These are phyloP conservation scores for Nakaseomyces kungkrabaensis DNA, from an alignment of 1,139 yeast species.

Conservation along the genomic window DNA sequence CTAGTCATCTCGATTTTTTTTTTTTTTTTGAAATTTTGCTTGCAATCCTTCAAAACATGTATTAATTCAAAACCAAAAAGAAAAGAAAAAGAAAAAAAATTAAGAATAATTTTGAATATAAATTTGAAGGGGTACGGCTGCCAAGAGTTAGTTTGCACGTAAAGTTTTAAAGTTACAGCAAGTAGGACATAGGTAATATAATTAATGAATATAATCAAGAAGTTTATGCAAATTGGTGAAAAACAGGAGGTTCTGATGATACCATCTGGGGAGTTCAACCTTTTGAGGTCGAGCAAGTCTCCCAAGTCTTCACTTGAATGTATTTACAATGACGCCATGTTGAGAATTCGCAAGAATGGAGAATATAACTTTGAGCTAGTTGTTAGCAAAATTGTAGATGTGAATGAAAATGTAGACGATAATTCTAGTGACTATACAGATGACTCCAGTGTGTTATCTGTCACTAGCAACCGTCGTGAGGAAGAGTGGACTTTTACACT, in stretches of 20 bases:
- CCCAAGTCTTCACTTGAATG: slow-evolving; percentile 87
- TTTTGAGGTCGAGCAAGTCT: slow-evolving; percentile 64
- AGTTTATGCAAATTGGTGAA: slow-evolving; percentile 51
- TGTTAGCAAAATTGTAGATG: slow-evolving; percentile 55
- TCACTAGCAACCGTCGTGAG: slow-evolving; percentile 37
- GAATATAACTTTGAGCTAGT: slow-evolving; percentile 63
- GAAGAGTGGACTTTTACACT: slow-evolving; percentile 26
- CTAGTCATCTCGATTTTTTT: too few species aligned
- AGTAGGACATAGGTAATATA: not conserved
- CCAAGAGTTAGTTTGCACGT: too few species aligned
- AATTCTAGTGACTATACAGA: slow-evolving; percentile 38
- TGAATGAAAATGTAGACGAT: slow-evolving; percentile 44
- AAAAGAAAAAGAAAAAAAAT: too few species aligned
- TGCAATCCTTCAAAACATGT: too few species aligned
- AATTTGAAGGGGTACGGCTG: too few species aligned
- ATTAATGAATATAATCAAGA: slow-evolving; percentile 67
- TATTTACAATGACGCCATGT: slow-evolving; percentile 69
- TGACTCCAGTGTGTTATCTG: slow-evolving; percentile 51
- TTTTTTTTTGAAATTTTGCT: too few species aligned
- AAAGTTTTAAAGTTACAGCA: not conserved
- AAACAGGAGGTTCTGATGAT: slow-evolving; percentile 62
- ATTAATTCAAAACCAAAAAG: too few species aligned
- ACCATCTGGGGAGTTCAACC: slow-evolving; percentile 70
- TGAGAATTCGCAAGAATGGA: slow-evolving; percentile 55
- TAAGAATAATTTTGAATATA: too few species aligned